These are phyloP conservation scores for Coffea eugenioides DNA, from an alignment of 257 asterid genomes.

Conservation along the genomic window DNA sequence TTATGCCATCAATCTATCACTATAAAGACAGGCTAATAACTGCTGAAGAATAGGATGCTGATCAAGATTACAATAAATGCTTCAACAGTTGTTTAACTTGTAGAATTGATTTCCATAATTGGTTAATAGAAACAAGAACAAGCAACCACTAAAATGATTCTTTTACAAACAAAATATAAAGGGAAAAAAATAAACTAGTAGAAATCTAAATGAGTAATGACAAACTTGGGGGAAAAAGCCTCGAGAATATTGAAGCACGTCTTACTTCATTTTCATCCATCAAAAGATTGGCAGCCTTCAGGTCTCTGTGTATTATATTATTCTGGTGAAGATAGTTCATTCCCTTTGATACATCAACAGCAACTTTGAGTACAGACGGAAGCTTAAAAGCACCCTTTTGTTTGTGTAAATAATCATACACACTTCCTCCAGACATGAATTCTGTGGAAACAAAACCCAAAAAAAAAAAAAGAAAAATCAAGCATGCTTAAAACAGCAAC, in stretches of 20 bases:
- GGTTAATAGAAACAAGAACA: background rate
- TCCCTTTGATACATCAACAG: constrained; percentile 92
- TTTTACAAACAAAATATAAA: background rate
- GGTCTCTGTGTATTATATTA: constrained; percentile 92
- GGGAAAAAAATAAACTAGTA: background rate
- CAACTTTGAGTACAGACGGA: constrained; percentile 85
- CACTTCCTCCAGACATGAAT: constrained; percentile 97
- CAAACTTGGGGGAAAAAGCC: background rate
- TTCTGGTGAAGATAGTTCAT: constrained; percentile 98
- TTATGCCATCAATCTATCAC: background rate
- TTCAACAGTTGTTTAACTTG: background rate
- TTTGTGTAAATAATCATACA: constrained; percentile 91
- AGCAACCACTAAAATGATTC: background rate
- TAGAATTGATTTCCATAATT: background rate
- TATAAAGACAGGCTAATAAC: background rate
- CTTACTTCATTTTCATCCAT: constrained; percentile 96
- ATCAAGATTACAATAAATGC: background rate
- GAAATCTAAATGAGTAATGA: background rate
- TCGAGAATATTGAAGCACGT: background rate
- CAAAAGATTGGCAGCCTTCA: constrained; percentile 97
- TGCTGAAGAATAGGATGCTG: background rate
- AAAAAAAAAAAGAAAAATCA: constrained; percentile 16
- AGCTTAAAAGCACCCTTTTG: constrained; percentile 88
- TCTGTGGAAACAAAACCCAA: constrained; percentile 42
- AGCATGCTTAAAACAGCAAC: constrained; percentile 14